Base-by-base conservation (phyloP, 139 green algal genomes). In the Coccomyxa sp. region DNA sequence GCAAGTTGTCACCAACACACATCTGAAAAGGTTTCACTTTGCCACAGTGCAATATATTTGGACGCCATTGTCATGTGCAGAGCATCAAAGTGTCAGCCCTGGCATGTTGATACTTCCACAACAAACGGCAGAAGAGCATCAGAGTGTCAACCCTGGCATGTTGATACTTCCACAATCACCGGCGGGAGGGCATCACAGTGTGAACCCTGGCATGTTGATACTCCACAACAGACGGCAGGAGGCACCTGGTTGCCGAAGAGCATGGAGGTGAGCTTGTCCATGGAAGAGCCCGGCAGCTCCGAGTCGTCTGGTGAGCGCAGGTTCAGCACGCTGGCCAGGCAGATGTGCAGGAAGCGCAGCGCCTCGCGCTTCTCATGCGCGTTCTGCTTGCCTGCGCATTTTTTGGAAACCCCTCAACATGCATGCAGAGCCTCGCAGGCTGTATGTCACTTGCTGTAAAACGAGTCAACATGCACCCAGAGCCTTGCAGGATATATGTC, bases 281-380 rank as follows among this genome's bases (percentile, higher is more conserved):
- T 21, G 13, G 82, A n/a, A 1, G 31, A 79, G 68, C 86, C 86
- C 25, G 83, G 80, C 59, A 86, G 88, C 16, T 51, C 57, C 58
- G 66, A 74, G 31, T 92, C 88, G 28, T 89, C 87, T 0, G 91
- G 87, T 11, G 85, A 76, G 17, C 88, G 79, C 79, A 98, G 87
- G 84, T 97, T 98, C 66, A 97, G 88, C 67, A 97, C 85, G 17
- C 89, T 90, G 10, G 89, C 84, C 67, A 98, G 83, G 90, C 94
- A 97, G 58, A 95, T 87, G 27, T 94, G 90, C 30, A 98, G 81
- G 85, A 98, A 97, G 10, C 83, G 77, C 80, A 97, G 85, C 77
- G 92, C 94, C 83, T 96, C 90, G 45, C 83, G 78, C 10, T 90
- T 80, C 45, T 89, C 79, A 60, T 91, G 67, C 11, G 85, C 57